These are phyloP conservation scores for Penicillium longicatenatum DNA, from an alignment of 495 filamentous ascomycete species.

Conservation along the genomic window DNA sequence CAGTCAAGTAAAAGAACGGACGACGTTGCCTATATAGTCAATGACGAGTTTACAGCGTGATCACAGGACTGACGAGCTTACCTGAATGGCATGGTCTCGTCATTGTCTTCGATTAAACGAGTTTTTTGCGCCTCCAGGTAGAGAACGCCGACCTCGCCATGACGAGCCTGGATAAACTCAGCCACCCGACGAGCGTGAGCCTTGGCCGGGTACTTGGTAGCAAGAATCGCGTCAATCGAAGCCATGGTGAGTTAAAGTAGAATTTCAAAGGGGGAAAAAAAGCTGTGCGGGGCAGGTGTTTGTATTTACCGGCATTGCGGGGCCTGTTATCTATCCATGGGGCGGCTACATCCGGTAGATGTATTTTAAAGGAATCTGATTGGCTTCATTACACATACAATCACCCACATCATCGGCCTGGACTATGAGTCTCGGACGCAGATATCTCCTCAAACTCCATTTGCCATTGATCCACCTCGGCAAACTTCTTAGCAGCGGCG, in stretches of 20 bases:
- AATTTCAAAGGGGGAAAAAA: background rate
- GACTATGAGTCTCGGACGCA: slow-evolving; percentile 25
- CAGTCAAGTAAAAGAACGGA: slow-evolving; percentile 93
- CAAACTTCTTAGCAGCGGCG: slow-evolving; percentile 56
- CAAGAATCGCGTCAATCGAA: slow-evolving; percentile 48
- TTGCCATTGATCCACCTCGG: slow-evolving; percentile 69
- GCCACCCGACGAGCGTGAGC: slow-evolving; percentile 81
- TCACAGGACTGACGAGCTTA: slow-evolving; percentile 29
- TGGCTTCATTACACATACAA: slow-evolving; percentile 7
- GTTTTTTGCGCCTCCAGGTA: slow-evolving; percentile 88
- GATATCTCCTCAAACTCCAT: slow-evolving; percentile 70
- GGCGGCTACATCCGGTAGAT: background rate
- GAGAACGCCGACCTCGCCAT: slow-evolving; percentile 48
- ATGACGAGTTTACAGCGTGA: slow-evolving; percentile 3
- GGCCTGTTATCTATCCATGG: background rate
- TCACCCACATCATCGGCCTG: background rate
- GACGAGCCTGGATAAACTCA: slow-evolving; percentile 58
- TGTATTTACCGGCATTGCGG: slow-evolving; percentile 2
- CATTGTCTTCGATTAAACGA: slow-evolving; percentile 78
- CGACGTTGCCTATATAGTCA: slow-evolving; percentile 65
- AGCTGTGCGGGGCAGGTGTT: background rate
- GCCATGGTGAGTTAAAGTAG: slow-evolving; percentile 25
- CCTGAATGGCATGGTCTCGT: slow-evolving; percentile 76
- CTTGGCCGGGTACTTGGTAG: slow-evolving; percentile 94
- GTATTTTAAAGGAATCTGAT: background rate